Conservation (phyloP, 148 eudicot species). For the Pharnaceum exiguum region DNA sequence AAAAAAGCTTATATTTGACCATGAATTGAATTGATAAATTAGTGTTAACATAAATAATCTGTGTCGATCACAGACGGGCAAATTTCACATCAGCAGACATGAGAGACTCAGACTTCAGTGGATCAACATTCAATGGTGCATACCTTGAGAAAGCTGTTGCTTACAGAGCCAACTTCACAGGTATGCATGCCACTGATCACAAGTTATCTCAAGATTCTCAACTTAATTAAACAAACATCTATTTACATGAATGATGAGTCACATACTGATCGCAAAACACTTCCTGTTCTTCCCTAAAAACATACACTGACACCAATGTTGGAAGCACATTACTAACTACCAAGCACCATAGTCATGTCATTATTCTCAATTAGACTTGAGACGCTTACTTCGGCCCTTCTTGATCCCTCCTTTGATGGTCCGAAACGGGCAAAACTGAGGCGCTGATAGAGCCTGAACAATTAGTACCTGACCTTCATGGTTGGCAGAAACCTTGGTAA, state of each 20-base stretch:
- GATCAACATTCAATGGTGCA: slow-evolving; percentile 97
- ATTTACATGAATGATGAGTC: too few species aligned
- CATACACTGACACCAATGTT: too few species aligned
- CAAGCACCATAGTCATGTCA: too few species aligned
- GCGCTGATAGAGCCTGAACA: slow-evolving; percentile 2
- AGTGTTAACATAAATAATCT: background rate
- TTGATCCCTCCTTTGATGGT: background rate
- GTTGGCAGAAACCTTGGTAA: too few species aligned
- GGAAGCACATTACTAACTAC: too few species aligned
- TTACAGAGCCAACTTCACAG: slow-evolving; percentile 86
- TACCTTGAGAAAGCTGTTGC: slow-evolving; percentile 99
- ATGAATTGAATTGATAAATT: too few species aligned
- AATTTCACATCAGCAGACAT: slow-evolving; percentile 95
- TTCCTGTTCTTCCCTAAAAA: too few species aligned
- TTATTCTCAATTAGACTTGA: too few species aligned
- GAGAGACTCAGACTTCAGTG: slow-evolving; percentile 98
- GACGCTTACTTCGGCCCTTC: background rate
- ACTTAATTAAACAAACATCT: too few species aligned
- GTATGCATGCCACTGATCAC: slow-evolving; percentile 28
- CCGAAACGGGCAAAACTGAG: slow-evolving; percentile 5
- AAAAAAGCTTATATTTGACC: too few species aligned
- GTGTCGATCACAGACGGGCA: slow-evolving; percentile 60
- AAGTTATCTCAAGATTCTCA: background rate
- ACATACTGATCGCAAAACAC: too few species aligned
- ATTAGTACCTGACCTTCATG: background rate